Conservation (phyloP, 768 basidiomycete genomes). For the Russula abietina region DNA sequence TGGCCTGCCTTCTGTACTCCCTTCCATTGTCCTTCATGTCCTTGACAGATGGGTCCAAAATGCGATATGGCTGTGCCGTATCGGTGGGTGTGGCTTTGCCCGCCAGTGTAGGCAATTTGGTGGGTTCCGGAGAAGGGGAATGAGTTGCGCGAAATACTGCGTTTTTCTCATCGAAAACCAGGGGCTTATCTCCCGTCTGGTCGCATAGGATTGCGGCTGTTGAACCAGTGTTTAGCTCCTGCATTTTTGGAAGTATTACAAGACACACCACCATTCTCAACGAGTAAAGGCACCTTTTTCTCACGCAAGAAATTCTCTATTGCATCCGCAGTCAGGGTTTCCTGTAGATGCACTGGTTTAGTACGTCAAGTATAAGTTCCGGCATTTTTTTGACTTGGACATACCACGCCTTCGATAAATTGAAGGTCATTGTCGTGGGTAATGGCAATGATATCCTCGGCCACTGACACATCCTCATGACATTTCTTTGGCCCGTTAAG, state of each 20-base stretch:
- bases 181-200: background rate
- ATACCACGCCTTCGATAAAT: conserved; percentile 2
- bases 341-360: background rate
- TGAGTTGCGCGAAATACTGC: conserved; percentile 5
- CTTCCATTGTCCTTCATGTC: conserved; percentile 4
- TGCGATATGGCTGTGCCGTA: no score
- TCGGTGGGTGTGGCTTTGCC: no score
- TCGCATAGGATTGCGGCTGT: background rate
- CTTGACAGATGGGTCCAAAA: no score
- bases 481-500: background rate
- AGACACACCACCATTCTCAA: conserved; percentile 10
- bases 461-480: background rate
- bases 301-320: conserved; percentile 1
- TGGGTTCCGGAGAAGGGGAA: no score
- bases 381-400: background rate
- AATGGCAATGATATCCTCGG: background rate
- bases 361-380: background rate
- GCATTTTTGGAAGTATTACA: background rate
- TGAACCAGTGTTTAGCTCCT: background rate
- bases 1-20: conserved; percentile 4
- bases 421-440: conserved; percentile 15
- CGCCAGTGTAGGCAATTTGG: no score
- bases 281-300: background rate
- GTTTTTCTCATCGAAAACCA: background rate
- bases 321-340: conserved; percentile 2